phyloP scores from a whole-genome alignment of 2,329 filamentous ascomycete species.

The Didymella glomerata region DNA sequence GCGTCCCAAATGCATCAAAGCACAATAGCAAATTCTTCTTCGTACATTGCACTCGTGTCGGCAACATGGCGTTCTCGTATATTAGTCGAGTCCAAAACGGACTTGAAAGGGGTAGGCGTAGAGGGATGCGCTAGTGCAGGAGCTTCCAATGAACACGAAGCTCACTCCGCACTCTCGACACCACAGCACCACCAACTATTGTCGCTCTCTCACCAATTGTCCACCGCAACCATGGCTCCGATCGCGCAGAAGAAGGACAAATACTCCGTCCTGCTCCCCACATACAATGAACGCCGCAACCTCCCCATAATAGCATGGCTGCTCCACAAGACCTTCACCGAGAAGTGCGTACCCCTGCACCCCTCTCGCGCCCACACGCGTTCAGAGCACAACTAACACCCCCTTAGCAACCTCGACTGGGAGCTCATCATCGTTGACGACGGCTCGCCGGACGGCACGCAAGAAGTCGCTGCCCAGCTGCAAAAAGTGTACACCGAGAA shows the following conservation, averaged over 20 bases:
- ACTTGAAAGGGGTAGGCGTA: constrained; percentile 30
- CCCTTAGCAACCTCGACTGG: constrained; percentile 84
- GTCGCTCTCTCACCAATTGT: constrained; percentile 41
- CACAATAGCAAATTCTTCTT: constrained; percentile 63
- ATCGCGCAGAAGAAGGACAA: constrained; percentile 68
- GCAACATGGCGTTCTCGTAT: constrained; percentile 17
- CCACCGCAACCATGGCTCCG: constrained; percentile 40
- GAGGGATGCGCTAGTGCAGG: neutral
- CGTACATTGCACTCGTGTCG: constrained; percentile 13
- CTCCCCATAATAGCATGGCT: constrained; percentile 96
- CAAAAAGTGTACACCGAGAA: constrained; percentile 79
- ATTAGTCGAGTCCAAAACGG: constrained; percentile 22
- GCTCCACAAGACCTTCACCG: constrained; percentile 88
- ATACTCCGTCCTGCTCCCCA: constrained; percentile 97
- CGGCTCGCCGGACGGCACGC: constrained; percentile 93
- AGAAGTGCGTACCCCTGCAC: constrained; percentile 69
- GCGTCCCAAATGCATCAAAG: constrained; percentile 72
- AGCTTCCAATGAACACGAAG: constrained; percentile 2
- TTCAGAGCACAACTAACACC: constrained; percentile 18
- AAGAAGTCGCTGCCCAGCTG: constrained; percentile 88
- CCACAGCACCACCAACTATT: constrained; percentile 29
- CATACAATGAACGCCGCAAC: constrained; percentile 98
- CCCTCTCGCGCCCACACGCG: constrained; percentile 2
- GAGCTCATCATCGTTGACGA: constrained; percentile 99
- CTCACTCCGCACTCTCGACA: constrained; percentile 29